phyloP scores from a whole-genome alignment of 352 stramenopile genomes.

The Pilasporangium apinafurcum region DNA sequence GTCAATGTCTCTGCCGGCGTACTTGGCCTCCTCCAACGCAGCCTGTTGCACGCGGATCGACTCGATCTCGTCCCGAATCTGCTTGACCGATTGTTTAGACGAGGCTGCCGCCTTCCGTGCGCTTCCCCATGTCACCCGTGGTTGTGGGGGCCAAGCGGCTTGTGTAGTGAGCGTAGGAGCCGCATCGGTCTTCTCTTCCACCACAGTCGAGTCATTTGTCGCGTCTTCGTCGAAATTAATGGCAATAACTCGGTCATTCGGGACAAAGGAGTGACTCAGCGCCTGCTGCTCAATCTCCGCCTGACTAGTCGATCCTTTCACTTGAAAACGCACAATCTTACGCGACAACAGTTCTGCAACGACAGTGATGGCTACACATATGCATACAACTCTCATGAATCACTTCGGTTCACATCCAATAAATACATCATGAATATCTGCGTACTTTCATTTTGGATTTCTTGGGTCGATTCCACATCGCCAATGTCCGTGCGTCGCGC shows the following conservation, averaged over 20 bases:
- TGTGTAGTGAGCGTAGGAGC: constrained; percentile 13
- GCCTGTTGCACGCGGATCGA: constrained; percentile 50
- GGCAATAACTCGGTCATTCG: constrained; percentile 44
- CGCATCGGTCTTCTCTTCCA: constrained; percentile 8
- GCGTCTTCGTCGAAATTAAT: constrained; percentile 64
- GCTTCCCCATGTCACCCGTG: constrained; percentile 46
- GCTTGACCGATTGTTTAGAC: constrained; percentile 11
- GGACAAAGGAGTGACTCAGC: constrained; percentile 23
- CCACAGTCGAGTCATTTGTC: constrained; percentile 1
- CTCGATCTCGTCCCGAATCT: constrained; percentile 48
- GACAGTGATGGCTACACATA: constrained; percentile 42
- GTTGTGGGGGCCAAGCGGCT: constrained; percentile 37
- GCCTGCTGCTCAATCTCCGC: constrained; percentile 59
- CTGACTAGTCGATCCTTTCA: constrained; percentile 46
- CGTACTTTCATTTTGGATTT: constrained; percentile 65
- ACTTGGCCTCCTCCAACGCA: constrained; percentile 68
- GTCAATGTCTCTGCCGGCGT: constrained; percentile 70
- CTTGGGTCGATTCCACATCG: constrained; percentile 36
- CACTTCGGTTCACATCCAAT: too few relatives aligned
- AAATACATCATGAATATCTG: not conserved
- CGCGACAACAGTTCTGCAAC: constrained; percentile 52
- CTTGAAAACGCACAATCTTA: constrained; percentile 47
- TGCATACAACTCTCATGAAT: too few relatives aligned
- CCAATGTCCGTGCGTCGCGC: constrained; percentile 66
- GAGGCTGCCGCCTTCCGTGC: constrained; percentile 12